Evolutionary conservation across 352 stramenopile species (phyloP).

Genomic region (Globisporangium megalacanthum): DNA sequence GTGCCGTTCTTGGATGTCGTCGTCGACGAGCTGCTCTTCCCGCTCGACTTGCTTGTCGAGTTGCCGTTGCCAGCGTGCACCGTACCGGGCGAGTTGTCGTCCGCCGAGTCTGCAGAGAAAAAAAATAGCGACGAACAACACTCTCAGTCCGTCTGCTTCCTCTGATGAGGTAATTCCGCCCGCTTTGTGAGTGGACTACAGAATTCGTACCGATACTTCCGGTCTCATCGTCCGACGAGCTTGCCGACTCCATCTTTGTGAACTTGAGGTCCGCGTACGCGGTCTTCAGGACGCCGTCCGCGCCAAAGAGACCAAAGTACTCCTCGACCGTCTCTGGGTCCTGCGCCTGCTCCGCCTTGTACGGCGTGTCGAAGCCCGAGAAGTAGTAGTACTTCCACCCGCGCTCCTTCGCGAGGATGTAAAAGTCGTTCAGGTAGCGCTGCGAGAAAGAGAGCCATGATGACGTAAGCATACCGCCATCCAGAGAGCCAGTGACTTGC

Average conservation of each 20-base stretch:
- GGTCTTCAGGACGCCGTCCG: constrained; percentile 57
- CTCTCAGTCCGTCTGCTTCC: too few relatives aligned
- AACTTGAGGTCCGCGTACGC: constrained; percentile 55
- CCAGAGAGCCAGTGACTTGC: too few relatives aligned
- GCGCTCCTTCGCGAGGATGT: constrained; percentile 46
- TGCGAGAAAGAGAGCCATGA: constrained; percentile 16
- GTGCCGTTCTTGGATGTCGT: constrained; percentile 9
- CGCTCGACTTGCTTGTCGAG: constrained; percentile 7
- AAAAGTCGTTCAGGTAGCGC: constrained; percentile 79
- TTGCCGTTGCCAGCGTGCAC: constrained; percentile 13
- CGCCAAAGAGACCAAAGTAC: constrained; percentile 75
- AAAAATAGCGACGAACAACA: neutral
- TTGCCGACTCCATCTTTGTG: constrained; percentile 22
- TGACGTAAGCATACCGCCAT: too few relatives aligned
- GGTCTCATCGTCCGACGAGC: constrained; percentile 14
- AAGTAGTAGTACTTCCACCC: constrained; percentile 89
- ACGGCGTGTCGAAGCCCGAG: constrained; percentile 74
- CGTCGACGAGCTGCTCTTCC: constrained; percentile 17
- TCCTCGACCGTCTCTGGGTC: constrained; percentile 60
- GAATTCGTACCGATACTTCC: constrained; percentile 5
- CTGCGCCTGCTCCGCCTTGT: constrained; percentile 53
- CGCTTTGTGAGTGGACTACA: constrained; percentile 14
- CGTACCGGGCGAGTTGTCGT: constrained; percentile 13
- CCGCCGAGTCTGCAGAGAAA: constrained; percentile 1
- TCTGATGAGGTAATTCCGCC: constrained; percentile 5